Conservation (phyloP, 768 basidiomycete genomes). For the Boletus vinaceobasis region DNA sequence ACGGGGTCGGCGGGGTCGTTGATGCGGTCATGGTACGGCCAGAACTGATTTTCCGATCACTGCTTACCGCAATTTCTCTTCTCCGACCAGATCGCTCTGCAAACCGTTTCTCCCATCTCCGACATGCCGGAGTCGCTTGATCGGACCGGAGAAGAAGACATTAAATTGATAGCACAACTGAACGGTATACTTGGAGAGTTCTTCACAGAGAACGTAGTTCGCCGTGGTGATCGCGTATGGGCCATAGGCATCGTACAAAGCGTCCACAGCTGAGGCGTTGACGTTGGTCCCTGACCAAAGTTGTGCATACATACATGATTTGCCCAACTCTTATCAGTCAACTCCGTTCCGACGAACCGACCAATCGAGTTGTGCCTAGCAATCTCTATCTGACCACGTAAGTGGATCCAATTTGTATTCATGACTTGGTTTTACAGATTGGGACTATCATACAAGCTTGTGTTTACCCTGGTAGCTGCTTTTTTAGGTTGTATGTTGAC, state of each 20-base stretch:
- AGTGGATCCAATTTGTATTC: background rate
- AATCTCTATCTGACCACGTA: background rate
- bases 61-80: background rate
- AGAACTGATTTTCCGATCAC: background rate
- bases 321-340: background rate
- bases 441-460: background rate
- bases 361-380: too few species aligned
- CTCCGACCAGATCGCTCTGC: slow-evolving; percentile 52
- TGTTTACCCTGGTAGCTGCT: background rate
- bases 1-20: slow-evolving; percentile 45
- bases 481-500: too few species aligned
- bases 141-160: slow-evolving; percentile 45
- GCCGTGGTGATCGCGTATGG: slow-evolving; percentile 58
- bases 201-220: slow-evolving; percentile 52
- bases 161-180: slow-evolving; percentile 43
- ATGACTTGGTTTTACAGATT: background rate
- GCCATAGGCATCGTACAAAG: slow-evolving; percentile 51
- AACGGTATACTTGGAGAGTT: slow-evolving; percentile 56
- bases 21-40: slow-evolving; percentile 58
- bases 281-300: background rate
- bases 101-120: slow-evolving; percentile 54
- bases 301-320: background rate
- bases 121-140: slow-evolving; percentile 60
- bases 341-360: background rate
- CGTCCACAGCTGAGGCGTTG: slow-evolving; percentile 15